Evolutionary conservation across 441 rosid species (phyloP).

Genomic region (Adansonia rubrostipa): DNA sequence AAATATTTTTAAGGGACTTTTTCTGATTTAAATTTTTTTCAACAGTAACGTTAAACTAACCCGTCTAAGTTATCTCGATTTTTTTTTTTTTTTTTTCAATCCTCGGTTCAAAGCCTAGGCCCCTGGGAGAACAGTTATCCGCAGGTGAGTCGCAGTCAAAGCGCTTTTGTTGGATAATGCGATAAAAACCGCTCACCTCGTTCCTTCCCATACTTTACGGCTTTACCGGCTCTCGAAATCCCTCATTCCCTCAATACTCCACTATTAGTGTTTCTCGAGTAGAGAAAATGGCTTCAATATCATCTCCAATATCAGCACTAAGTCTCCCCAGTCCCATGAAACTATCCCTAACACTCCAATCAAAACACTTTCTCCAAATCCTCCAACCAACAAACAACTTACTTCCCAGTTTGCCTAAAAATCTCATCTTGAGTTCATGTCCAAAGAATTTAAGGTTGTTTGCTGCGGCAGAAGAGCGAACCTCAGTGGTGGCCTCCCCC

Average conservation of each 20-base stretch:
- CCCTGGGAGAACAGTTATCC: not conserved
- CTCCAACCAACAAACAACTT: slow-evolving; percentile 23
- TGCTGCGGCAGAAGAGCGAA: slow-evolving; percentile 58
- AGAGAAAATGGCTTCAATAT: slow-evolving; percentile 34
- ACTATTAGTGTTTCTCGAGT: not conserved
- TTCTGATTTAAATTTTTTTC: too few relatives aligned
- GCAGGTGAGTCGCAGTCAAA: slow-evolving; percentile 9
- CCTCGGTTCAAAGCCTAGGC: too few relatives aligned
- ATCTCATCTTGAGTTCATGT: slow-evolving; percentile 6
- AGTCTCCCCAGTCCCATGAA: slow-evolving; percentile 13
- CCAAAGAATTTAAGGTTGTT: slow-evolving; percentile 34
- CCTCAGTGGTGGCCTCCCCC: slow-evolving; percentile 43
- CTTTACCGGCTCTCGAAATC: too few relatives aligned
- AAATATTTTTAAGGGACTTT: too few relatives aligned
- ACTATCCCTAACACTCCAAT: slow-evolving; percentile 22
- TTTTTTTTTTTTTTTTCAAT: too few relatives aligned
- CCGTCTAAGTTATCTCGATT: too few relatives aligned
- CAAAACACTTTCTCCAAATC: slow-evolving; percentile 23
- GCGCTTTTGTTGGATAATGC: slow-evolving; percentile 13
- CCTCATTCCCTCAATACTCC: not conserved
- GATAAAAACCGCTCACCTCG: not conserved
- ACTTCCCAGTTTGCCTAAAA: slow-evolving; percentile 22
- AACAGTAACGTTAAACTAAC: too few relatives aligned
- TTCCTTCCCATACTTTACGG: not conserved
- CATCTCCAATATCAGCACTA: slow-evolving; percentile 28